Evolutionary conservation across 192 early-diverging fungal genomes (phyloP).

Genomic region (Backusella luteola): DNA sequence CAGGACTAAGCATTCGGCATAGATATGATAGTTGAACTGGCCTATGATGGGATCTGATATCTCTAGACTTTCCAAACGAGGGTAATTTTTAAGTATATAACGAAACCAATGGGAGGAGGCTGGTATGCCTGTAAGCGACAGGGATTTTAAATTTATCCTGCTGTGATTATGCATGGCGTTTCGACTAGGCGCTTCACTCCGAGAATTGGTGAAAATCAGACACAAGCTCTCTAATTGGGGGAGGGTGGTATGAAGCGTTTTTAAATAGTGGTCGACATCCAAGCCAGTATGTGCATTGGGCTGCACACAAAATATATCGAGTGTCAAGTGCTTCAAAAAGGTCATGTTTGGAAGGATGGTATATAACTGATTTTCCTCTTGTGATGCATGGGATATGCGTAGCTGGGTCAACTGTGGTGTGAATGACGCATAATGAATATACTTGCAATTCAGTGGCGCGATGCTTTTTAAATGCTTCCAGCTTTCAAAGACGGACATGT

Average conservation of each 20-base stretch:
- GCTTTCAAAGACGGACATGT: background rate
- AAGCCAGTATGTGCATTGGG: background rate
- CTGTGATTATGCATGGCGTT: background rate
- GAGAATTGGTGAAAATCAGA: background rate
- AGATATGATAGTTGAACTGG: background rate
- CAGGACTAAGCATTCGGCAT: background rate
- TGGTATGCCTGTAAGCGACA: background rate
- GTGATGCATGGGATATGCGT: background rate
- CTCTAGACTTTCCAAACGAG: background rate
- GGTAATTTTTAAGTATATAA: background rate
- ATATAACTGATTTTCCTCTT: background rate
- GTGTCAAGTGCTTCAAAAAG: background rate
- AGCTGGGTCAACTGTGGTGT: background rate
- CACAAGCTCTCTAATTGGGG: background rate
- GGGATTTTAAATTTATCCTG: background rate
- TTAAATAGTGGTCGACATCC: background rate
- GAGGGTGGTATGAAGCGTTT: background rate
- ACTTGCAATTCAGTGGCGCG: background rate
- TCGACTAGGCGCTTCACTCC: background rate
- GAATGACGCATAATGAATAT: background rate
- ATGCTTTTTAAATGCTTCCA: background rate
- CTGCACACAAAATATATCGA: background rate
- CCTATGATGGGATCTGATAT: background rate
- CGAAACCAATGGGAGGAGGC: background rate
- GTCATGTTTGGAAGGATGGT: background rate